phyloP scores from a whole-genome alignment of 2,329 filamentous ascomycete species.

The Apiospora pterosperma region DNA sequence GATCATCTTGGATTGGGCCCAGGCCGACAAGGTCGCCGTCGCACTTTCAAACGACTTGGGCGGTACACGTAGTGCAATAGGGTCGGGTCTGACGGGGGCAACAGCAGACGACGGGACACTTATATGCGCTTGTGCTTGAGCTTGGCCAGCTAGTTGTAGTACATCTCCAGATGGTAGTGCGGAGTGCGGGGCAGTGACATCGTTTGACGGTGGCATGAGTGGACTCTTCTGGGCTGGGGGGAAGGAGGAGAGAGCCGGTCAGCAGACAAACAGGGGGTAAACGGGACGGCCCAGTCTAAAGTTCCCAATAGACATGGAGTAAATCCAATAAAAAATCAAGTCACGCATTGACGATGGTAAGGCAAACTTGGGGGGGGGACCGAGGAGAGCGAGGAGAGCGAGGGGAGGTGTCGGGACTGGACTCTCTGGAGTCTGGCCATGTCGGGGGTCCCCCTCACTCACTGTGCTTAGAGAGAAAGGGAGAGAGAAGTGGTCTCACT shows the following conservation, averaged over 20 bases:
- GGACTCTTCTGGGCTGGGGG: background rate
- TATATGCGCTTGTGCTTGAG: slow-evolving; percentile 3
- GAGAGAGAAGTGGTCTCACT: background rate
- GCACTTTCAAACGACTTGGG: background rate
- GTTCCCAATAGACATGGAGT: background rate
- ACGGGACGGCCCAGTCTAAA: background rate
- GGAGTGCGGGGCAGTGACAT: slow-evolving; percentile 14
- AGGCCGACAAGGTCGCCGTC: background rate
- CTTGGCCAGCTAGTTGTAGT: slow-evolving; percentile 5
- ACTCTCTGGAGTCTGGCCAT: slow-evolving; percentile 2
- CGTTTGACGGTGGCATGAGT: slow-evolving; percentile 6
- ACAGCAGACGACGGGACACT: background rate
- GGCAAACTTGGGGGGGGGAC: background rate
- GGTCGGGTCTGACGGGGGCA: background rate
- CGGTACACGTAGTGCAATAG: background rate
- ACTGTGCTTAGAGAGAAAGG: background rate
- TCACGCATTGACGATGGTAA: background rate
- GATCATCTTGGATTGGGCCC: slow-evolving; percentile 38
- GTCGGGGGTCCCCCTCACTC: background rate
- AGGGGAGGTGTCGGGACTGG: background rate
- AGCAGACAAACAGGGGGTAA: background rate
- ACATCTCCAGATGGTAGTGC: slow-evolving; percentile 7
- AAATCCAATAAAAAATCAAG: background rate
- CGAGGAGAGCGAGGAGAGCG: too few species aligned
- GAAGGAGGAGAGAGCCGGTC: background rate